Base-by-base conservation (phyloP, 108 stramenopile species). In the Bacterosira constricta region DNA sequence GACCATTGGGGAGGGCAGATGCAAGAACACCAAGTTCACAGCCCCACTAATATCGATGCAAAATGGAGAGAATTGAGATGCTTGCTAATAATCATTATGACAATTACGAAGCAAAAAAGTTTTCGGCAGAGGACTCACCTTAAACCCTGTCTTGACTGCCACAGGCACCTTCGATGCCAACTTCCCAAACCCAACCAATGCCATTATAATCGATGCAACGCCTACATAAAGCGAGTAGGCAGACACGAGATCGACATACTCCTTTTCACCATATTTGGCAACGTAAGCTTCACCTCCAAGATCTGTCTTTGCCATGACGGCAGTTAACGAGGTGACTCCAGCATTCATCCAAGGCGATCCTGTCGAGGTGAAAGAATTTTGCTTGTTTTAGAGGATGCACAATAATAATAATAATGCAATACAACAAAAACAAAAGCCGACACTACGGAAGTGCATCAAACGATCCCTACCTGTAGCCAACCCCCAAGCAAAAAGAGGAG, bases 321-420 rank as follows among this genome's bases (percentile, higher is more conserved):
- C 92, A 6, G 90, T 91, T 20, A 93, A 85, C 34, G 80, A 79
- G 23, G 92, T 93, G 9, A 93, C 92, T 27, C 92, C 92, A 27
- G 79, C 47, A 66, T 86, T 88, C 89, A 90, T 87, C 65, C 81
- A 88, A 12, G 91, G 91, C 39, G 81, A 80, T 37, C 90, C 90
- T 73, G 52, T 23, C 2, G 4, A 17, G 32, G 34, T 3, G 9
- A 42, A 34, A 13, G n/a, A n/a, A n/a, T n/a, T n/a, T n/a, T n/a
- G n/a, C n/a, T n/a, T n/a, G n/a, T n/a, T n/a, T n/a, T n/a, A n/a
- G n/a, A n/a, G n/a, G n/a, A n/a, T n/a, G n/a, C n/a, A n/a, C n/a
- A n/a, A n/a, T n/a, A n/a, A n/a, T n/a, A 36, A 31, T 20, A 12
- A 35, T 58, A 6, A n/a, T 23, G 59, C 15, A 45, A 69, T 55